Evolutionary conservation across 441 rosid species (phyloP).

Genomic region (Cnidoscolus chayamansa): DNA sequence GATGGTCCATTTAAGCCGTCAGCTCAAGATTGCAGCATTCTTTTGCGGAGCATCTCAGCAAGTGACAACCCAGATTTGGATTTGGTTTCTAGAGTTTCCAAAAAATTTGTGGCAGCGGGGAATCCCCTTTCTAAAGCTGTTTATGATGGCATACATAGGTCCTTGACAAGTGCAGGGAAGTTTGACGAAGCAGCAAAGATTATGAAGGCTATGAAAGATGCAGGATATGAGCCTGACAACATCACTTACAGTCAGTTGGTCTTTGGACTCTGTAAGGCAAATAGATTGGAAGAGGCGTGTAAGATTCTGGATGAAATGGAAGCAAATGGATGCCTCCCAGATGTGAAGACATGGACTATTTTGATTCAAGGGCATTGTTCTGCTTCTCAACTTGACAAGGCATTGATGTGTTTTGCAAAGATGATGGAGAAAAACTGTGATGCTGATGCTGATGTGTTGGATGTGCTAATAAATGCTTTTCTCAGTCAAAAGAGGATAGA

Average conservation of each 20-base stretch:
- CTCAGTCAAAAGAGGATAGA: conserved; percentile 50
- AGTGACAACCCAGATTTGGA: conserved; percentile 47
- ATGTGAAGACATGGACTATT: conserved; percentile 85
- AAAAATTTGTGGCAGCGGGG: conserved; percentile 57
- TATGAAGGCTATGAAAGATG: conserved; percentile 53
- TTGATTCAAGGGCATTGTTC: conserved; percentile 79
- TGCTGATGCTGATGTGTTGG: conserved; percentile 63
- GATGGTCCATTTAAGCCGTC: conserved; percentile 79
- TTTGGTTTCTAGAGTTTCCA: conserved; percentile 62
- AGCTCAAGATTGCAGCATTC: conserved; percentile 56
- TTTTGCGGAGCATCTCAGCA: conserved; percentile 52
- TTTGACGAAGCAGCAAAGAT: conserved; percentile 69
- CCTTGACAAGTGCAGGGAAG: conserved; percentile 54
- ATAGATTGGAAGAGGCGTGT: conserved; percentile 69
- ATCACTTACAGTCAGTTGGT: conserved; percentile 78
- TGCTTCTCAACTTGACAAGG: conserved; percentile 57
- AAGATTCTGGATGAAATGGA: conserved; percentile 66
- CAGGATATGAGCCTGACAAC: conserved; percentile 77
- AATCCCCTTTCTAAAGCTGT: conserved; percentile 57
- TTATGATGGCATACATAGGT: conserved; percentile 80
- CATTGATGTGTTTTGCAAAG: conserved; percentile 51
- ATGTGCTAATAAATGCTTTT: conserved; percentile 62
- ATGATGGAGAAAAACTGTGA: conserved; percentile 55
- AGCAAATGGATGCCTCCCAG: conserved; percentile 56
- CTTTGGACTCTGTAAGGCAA: conserved; percentile 82